Evolutionary conservation across 2,329 filamentous ascomycete species (phyloP).

Genomic region (Nigrograna mackinnonii): DNA sequence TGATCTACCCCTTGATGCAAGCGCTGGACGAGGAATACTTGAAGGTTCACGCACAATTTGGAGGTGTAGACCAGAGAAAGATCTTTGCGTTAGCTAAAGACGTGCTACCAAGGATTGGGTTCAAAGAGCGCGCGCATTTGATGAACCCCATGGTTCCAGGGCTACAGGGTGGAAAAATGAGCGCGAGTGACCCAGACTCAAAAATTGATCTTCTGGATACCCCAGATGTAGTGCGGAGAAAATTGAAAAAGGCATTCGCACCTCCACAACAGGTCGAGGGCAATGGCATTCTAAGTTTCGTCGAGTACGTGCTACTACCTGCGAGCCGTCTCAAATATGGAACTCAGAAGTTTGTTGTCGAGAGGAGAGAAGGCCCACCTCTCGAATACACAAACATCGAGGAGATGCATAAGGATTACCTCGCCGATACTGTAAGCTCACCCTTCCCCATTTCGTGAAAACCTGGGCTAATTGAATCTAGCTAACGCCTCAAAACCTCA

Average conservation of each 20-base stretch:
- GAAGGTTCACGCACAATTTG: constrained; percentile 85
- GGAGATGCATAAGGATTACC: constrained; percentile 79
- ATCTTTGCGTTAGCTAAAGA: constrained; percentile 86
- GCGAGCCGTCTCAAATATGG: constrained; percentile 65
- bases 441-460: background rate
- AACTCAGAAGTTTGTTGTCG: constrained; percentile 67
- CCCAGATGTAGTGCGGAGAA: constrained; percentile 71
- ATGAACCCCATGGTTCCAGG: constrained; percentile 92
- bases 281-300: constrained; percentile 85
- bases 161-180: constrained; percentile 82
- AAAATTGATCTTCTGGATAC: constrained; percentile 94
- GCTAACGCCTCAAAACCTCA: constrained; percentile 85
- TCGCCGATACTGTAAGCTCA: constrained; percentile 68
- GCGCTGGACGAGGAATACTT: constrained; percentile 84
- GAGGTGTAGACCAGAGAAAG: constrained; percentile 78
- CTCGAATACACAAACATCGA: constrained; percentile 78
- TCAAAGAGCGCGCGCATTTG: constrained; percentile 72
- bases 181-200: constrained; percentile 67
- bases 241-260: constrained; percentile 74
- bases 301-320: constrained; percentile 85
- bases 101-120: constrained; percentile 82
- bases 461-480: constrained; percentile 30
- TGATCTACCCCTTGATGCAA: constrained; percentile 87
- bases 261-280: constrained; percentile 76
- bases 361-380: constrained; percentile 70